Evolutionary conservation across 148 eudicot genomes (phyloP), one percentile per base, ranked within the genome.

Genomic region (Gaultheria prostrata): DNA sequence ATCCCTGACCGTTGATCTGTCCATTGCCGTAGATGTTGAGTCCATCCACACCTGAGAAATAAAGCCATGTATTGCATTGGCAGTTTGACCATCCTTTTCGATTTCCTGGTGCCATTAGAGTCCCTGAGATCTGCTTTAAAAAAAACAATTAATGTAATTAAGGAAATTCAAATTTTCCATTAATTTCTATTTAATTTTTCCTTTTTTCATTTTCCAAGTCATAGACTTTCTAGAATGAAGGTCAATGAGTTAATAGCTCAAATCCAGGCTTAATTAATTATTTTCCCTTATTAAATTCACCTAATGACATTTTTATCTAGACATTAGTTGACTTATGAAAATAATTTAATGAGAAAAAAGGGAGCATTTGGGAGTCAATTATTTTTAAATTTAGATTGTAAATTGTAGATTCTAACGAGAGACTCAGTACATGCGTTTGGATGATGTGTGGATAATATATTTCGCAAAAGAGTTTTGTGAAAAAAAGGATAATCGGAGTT

Each of bases 1-100:
- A 77, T 30, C 45, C 80, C 45, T 53, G 80, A 15, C 63, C 80
- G 51, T 77, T 32, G 18, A 77, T 77, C 12, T 15, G 43, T 26
- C 80, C 80, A 8, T 53, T 77, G 12, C 63, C 80, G 17, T 24
- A 5, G 45, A 77, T 14, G 5, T 8, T 50, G 11, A 77, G 63
- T 14, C 80, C 65, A 17, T 77, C 6, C 13, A 77, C 65, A 30
- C 45, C 14, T 8, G 43, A 33, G 63, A 77, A 77, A 18, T 28
- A 77, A 30, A 77, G 20, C 80, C 80, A 77, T 15, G 43, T 0
- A 18, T 77, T 53, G n/a, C 46, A 32, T 50, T 51, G 20, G 63
- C 63, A 39, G 1, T 53, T 53, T 50, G 61, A 50, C 65, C 80
- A 77, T 28, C 43, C 80, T 11, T 30, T 17, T 28, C 8, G 32